phyloP scores from a whole-genome alignment of 2,329 filamentous ascomycete genomes.

The Fusarium sp. region DNA sequence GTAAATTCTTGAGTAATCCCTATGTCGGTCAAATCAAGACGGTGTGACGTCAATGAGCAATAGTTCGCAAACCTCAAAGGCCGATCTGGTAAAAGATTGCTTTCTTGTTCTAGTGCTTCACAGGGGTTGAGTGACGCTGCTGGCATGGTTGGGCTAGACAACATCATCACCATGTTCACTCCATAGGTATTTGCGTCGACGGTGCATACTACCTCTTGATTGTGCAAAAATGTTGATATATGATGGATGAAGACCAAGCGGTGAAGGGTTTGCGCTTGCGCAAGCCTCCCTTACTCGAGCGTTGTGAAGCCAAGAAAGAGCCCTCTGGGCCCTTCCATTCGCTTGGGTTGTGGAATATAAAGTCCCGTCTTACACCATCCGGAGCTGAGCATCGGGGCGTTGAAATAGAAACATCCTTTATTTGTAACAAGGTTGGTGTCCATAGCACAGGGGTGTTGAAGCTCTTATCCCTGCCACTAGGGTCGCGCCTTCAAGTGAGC shows the following conservation, averaged over 20 bases:
- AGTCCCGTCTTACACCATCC: not conserved
- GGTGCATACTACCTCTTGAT: not conserved
- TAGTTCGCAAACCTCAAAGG: not conserved
- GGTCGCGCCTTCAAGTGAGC: not conserved
- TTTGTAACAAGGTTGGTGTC: slow-evolving; percentile 18
- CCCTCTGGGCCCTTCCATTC: slow-evolving; percentile 3
- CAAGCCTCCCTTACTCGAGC: not conserved
- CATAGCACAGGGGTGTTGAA: slow-evolving; percentile 1
- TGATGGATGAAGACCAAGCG: slow-evolving; percentile 17
- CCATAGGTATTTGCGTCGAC: not conserved
- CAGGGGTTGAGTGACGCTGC: not conserved
- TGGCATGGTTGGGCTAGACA: not conserved
- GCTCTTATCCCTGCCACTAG: slow-evolving; percentile 7
- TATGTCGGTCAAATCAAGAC: slow-evolving; percentile 21
- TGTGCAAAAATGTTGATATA: slow-evolving; percentile 7
- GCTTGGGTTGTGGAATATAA: slow-evolving; percentile 1
- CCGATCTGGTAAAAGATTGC: not conserved
- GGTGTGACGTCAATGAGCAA: slow-evolving; percentile 38
- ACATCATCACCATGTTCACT: not conserved
- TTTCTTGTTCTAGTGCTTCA: slow-evolving; percentile 5
- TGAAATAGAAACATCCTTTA: slow-evolving; percentile 2
- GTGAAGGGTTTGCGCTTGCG: slow-evolving; percentile 15
- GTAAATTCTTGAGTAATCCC: slow-evolving; percentile 18
- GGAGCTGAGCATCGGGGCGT: slow-evolving; percentile 1
- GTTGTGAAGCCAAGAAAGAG: not conserved